Conservation (phyloP, 345 rosid genomes). For the Alliaria petiolata region DNA sequence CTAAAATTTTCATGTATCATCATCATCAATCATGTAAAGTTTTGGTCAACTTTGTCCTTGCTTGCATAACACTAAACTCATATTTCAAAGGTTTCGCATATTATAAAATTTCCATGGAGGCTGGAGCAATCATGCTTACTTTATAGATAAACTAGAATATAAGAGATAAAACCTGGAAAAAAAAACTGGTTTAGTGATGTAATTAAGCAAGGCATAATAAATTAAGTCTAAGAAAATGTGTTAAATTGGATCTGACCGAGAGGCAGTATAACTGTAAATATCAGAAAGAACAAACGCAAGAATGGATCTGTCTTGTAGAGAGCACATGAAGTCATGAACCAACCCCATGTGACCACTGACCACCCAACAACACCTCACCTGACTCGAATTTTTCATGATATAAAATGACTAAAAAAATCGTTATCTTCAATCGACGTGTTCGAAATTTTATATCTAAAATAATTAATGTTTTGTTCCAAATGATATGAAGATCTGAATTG, state of each 20-base stretch:
- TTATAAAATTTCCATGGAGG: neutral
- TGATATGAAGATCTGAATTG: neutral
- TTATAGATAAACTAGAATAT: neutral
- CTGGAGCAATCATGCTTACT: neutral
- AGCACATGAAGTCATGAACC: conserved; percentile 21
- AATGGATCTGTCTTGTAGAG: no score
- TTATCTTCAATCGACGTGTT: no score
- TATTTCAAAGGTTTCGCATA: neutral
- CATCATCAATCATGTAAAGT: neutral
- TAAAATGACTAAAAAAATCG: no score
- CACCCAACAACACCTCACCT: conserved; percentile 10
- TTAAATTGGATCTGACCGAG: neutral
- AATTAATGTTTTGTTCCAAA: neutral
- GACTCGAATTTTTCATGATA: no score
- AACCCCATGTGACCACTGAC: conserved; percentile 16
- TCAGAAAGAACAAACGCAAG: no score
- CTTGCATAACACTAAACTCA: no score
- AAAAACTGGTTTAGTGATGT: no score
- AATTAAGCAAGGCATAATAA: neutral
- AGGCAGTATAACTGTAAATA: no score
- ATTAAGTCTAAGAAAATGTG: neutral
- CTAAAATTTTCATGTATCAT: no score
- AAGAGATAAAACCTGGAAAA: neutral
- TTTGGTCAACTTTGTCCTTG: no score
- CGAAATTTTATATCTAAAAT: no score